phyloP scores from a whole-genome alignment of 176 grass and related monocot genomes.

The Elaeis guineensis region DNA sequence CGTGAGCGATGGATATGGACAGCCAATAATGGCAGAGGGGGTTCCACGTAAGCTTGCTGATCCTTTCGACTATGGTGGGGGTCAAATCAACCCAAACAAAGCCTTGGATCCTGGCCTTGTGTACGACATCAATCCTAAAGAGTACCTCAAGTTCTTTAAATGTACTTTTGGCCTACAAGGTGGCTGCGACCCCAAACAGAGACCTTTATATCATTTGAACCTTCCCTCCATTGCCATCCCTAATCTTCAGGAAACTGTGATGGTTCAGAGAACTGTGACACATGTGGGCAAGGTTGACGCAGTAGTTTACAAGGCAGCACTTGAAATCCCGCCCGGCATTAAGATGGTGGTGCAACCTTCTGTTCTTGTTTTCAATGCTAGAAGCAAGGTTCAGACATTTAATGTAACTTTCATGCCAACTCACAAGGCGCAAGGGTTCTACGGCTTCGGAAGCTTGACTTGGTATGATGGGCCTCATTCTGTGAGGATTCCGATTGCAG shows the following conservation, averaged over 20 bases:
- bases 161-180: too few species aligned
- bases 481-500: too few species aligned
- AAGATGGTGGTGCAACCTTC: background rate
- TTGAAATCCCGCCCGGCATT: constrained; percentile 3
- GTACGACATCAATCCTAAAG: background rate
- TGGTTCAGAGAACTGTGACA: constrained; percentile 4
- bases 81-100: constrained; percentile 1
- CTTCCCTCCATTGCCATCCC: constrained; percentile 10
- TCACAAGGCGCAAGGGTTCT: too few species aligned
- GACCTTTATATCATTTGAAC: constrained; percentile 2
- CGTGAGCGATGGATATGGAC: constrained; percentile 16
- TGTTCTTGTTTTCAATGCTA: background rate
- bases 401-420: too few species aligned
- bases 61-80: constrained; percentile 35
- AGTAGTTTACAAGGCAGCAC: too few species aligned
- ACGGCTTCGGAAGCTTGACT: too few species aligned
- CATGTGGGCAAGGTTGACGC: too few species aligned
- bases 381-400: too few species aligned
- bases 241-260: background rate
- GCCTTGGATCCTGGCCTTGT: constrained; percentile 4
- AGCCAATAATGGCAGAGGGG: constrained; percentile 32
- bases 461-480: too few species aligned
- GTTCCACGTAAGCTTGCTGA: constrained; percentile 41
- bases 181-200: too few species aligned
- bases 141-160: constrained; percentile 13